Conservation (phyloP, 2,329 filamentous ascomycete genomes). For the Fusarium stilboides region DNA sequence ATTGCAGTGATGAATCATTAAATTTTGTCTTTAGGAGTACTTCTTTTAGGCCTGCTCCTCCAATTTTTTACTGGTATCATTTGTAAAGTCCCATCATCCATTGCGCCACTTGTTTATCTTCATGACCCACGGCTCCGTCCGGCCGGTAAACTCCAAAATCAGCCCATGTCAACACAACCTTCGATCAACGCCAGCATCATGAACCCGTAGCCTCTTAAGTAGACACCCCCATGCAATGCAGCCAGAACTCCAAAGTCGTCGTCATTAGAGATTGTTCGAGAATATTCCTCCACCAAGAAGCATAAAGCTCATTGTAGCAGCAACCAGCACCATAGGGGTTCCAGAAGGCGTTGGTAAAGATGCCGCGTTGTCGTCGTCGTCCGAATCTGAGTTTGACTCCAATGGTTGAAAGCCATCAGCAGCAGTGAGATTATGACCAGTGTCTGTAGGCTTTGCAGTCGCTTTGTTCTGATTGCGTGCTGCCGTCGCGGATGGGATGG, state of each 20-base stretch:
- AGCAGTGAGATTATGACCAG: constrained; percentile 46
- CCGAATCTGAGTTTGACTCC: constrained; percentile 11
- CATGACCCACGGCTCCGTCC: constrained; percentile 32
- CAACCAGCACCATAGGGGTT: constrained; percentile 34
- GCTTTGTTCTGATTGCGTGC: constrained; percentile 59
- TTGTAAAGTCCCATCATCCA: constrained; percentile 24
- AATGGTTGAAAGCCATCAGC: constrained; percentile 53
- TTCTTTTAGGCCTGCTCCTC: constrained; percentile 8
- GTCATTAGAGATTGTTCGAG: constrained; percentile 27
- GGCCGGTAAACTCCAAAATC: constrained; percentile 40
- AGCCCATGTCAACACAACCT: constrained; percentile 37
- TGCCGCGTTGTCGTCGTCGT: constrained; percentile 36
- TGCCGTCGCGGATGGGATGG: constrained; percentile 65
- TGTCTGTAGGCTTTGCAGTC: constrained; percentile 32
- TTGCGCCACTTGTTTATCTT: constrained; percentile 40
- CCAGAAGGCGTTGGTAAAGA: constrained; percentile 28
- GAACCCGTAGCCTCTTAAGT: constrained; percentile 15
- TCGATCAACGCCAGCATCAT: constrained; percentile 41
- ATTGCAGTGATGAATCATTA: not conserved
- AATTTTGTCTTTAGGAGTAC: constrained; percentile 3
- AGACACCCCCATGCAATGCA: constrained; percentile 24
- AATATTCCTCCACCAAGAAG: constrained; percentile 44
- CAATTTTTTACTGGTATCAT: constrained; percentile 41
- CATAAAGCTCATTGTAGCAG: constrained; percentile 43
- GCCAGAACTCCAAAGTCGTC: constrained; percentile 2